Evolutionary conservation across 148 eudicot genomes (phyloP), one percentile per base, ranked within the genome.

Genomic region (Persicaria tinctoria): DNA sequence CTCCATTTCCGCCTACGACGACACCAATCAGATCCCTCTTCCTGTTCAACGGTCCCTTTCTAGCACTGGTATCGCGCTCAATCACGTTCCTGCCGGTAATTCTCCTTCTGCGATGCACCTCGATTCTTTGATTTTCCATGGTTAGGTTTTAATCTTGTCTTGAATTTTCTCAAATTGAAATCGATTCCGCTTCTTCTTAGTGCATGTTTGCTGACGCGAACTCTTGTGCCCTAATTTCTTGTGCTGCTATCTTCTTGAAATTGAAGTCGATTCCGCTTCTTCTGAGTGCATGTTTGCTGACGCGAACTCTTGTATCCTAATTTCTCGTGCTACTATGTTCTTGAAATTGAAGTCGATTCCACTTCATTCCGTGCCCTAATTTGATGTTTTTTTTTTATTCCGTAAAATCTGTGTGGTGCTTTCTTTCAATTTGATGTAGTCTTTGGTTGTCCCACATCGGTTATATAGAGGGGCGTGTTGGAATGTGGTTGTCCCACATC

Each of bases 1-100:
- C 51, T 86, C 95, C 4, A 84, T 87, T 27, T 83, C 89, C 5
- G 89, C 88, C 17, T 89, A 89, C 57, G 93, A 88, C n/a, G 93
- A 89, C 74, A 87, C 86, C 76, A 77, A 72, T 53, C 73, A 84
- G 16, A 81, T 89, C 54, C 79, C 86, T 56, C 8, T 59, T 16
- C 47, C 80, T 49, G 73, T 86, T 41, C 93, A 89, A 53, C 82
- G 83, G 3, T 89, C 88, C 12, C 91, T 89, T 73, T 78, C 80
- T 57, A 84, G 85, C 79, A 89, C 89, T 44, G 91, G 89, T 75
- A 82, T 89, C 79, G 74, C 91, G 23, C 93, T 89, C 73, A 89
- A 89, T 75, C 93, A 89, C 71, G 93, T 87, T 13, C 93, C 89
- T 10, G 82, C 93, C 5, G 89, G 88, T 87, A 38, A 64, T 64